Base-by-base conservation (phyloP, 139 green algal species). In the Auxenochlorella pyrenoidosa region DNA sequence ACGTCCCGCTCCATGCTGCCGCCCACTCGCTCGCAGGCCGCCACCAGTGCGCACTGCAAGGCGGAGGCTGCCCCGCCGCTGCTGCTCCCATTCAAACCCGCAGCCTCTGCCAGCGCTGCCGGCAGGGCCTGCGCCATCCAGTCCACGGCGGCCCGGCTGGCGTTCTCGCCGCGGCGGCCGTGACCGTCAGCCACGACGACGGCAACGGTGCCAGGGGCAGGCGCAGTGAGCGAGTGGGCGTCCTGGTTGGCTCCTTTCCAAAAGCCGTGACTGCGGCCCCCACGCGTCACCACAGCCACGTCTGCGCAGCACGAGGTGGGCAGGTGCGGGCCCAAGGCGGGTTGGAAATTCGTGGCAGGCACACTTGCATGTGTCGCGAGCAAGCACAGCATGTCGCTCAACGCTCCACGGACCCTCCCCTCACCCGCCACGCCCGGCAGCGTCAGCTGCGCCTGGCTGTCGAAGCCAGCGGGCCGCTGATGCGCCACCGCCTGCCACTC, bases 231-330 rank as follows among this genome's bases (percentile, higher is more conserved):
- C 63, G 60, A 19, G 41, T 77, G 77, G 28, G 80, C 60, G 12
- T 85, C 80, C 80, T 85, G 80, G 80, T 85, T 85, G 38, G 40
- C 60, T 16, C 28, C 40, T 40, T 85, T 85, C 40, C 60, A 76
- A 10, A 19, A 30, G 30, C 59, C 59, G 13, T 26, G 30, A 16
- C 10, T 24, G 10, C 80, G 59, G 5, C 80, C 80, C 12, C 80
- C 80, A 32, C 80, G 80, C 26, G 80, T 65, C 30, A 77, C 80
- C 40, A 63, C 80, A 3, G 80, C 80, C 12, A 34, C 80, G 36
- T 85, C 80, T 44, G 34, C 70, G n/a, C n/a, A n/a, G n/a, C n/a
- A n/a, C n/a, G n/a, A 77, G n/a, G 32, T 36, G 51, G 38, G 32
- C 19, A n/a, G 38, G 32, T 40, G n/a, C 15, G 5, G n/a, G n/a